Conservation (phyloP, 306 rosid genomes). For the Pyrus communis region DNA sequence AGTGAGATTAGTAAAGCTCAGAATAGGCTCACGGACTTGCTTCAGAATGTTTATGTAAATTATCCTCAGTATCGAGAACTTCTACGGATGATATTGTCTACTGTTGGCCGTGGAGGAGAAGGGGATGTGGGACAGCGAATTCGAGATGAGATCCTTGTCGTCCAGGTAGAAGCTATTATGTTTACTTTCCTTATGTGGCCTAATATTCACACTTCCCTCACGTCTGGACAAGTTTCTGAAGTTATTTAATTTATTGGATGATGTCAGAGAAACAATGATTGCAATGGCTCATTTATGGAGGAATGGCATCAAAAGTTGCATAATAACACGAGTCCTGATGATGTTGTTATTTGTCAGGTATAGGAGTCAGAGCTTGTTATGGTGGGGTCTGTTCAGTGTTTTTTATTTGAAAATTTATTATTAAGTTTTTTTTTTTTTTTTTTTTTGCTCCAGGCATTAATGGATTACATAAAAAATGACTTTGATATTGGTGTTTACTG, state of each 20-base stretch:
- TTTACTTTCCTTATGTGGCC: background rate
- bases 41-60: slow-evolving; percentile 61
- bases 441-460: slow-evolving; percentile 59
- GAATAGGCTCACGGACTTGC: slow-evolving; percentile 83
- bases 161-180: slow-evolving; percentile 54
- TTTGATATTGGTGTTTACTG: slow-evolving; percentile 75
- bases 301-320: slow-evolving; percentile 99
- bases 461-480: slow-evolving; percentile 69
- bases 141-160: slow-evolving; percentile 93
- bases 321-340: slow-evolving; percentile 98
- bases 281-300: slow-evolving; percentile 95
- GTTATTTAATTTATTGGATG: slow-evolving; percentile 15
- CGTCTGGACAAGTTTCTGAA: slow-evolving; percentile 17
- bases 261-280: slow-evolving; percentile 69
- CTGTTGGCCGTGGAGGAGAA: slow-evolving; percentile 98
- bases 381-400: slow-evolving; percentile 3
- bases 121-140: slow-evolving; percentile 98
- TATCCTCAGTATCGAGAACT: slow-evolving; percentile 72
- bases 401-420: slow-evolving; percentile 13
- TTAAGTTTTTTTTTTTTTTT: background rate
- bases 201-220: slow-evolving; percentile 10
- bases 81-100: slow-evolving; percentile 83
- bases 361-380: slow-evolving; percentile 18
- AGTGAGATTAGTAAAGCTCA: slow-evolving; percentile 98
- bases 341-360: slow-evolving; percentile 97